phyloP scores from a whole-genome alignment of 495 filamentous ascomycete genomes.

The Pyrenula massariospora region DNA sequence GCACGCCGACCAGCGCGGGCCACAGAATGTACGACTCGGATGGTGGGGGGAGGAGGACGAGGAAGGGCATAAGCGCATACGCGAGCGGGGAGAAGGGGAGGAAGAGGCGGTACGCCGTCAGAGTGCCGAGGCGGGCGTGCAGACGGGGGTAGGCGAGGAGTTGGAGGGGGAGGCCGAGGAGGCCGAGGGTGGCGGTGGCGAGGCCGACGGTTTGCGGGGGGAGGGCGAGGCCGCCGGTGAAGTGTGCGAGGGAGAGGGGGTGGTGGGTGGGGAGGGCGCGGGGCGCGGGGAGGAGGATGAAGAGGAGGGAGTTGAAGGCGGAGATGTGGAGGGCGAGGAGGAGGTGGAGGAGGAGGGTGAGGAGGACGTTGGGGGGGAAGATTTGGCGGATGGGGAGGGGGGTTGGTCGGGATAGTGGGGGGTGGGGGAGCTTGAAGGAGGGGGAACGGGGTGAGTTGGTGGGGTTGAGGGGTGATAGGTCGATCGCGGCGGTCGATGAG shows the following conservation, averaged over 20 bases:
- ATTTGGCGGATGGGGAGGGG: constrained; percentile 43
- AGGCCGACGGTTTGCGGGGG: constrained; percentile 56
- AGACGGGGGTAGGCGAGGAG: constrained; percentile 58
- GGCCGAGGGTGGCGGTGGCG: constrained; percentile 56
- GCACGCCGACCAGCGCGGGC: constrained; percentile 44
- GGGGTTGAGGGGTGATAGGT: neutral
- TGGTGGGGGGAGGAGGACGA: constrained; percentile 44
- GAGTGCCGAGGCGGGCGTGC: constrained; percentile 47
- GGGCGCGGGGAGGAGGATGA: constrained; percentile 59
- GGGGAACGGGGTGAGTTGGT: constrained; percentile 18
- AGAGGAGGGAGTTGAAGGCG: constrained; percentile 65
- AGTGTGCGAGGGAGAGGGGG: constrained; percentile 43
- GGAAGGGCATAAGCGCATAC: constrained; percentile 56
- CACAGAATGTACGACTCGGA: constrained; percentile 31
- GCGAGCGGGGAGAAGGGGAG: constrained; percentile 53
- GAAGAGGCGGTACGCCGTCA: constrained; percentile 44
- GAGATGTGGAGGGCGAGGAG: constrained; percentile 63
- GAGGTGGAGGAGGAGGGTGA: constrained; percentile 51
- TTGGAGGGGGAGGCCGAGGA: constrained; percentile 58
- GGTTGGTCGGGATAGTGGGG: constrained; percentile 11
- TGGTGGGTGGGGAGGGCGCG: constrained; percentile 34
- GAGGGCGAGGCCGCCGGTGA: constrained; percentile 62
- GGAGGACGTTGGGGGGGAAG: constrained; percentile 49
- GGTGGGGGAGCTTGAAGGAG: constrained; percentile 12
- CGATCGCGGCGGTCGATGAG: constrained; percentile 12